Evolutionary conservation across 345 rosid genomes (phyloP).

Genomic region (Eucalyptus regnans): DNA sequence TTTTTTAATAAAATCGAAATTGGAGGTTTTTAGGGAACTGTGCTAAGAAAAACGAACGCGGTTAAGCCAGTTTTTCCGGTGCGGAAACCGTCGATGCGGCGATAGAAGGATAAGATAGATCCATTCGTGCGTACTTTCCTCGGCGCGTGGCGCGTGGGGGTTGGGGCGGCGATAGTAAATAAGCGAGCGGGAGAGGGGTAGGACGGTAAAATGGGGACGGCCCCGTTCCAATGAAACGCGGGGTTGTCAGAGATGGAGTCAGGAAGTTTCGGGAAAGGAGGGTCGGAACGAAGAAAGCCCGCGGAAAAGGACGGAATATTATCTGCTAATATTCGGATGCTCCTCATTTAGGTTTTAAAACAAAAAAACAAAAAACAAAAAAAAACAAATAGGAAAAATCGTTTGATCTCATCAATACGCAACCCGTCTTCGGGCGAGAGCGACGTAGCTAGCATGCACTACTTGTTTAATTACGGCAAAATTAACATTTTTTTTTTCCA

Average conservation of each 20-base stretch:
- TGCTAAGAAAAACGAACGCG: background rate
- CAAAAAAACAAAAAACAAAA: accelerated
- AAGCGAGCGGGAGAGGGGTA: background rate
- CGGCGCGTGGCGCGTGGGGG: background rate
- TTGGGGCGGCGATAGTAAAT: background rate
- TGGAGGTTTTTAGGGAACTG: background rate
- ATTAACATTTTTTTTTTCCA: background rate
- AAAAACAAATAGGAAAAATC: background rate
- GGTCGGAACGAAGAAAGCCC: background rate
- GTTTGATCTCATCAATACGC: background rate
- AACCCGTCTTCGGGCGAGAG: background rate
- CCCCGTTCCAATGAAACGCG: background rate
- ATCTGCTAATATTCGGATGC: background rate
- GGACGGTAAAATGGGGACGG: background rate
- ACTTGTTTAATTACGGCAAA: background rate
- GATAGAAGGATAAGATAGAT: background rate
- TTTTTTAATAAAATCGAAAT: background rate
- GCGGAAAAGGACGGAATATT: background rate
- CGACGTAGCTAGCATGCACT: background rate
- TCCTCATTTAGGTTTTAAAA: background rate
- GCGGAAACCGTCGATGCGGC: background rate
- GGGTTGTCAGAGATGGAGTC: background rate
- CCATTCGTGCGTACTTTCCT: background rate
- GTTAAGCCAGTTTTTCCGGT: background rate
- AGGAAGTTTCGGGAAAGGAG: background rate